These are phyloP conservation scores for Cutaneotrichosporon arboriforme DNA, from an alignment of 1,284 basidiomycete genomes.

Conservation along the genomic window DNA sequence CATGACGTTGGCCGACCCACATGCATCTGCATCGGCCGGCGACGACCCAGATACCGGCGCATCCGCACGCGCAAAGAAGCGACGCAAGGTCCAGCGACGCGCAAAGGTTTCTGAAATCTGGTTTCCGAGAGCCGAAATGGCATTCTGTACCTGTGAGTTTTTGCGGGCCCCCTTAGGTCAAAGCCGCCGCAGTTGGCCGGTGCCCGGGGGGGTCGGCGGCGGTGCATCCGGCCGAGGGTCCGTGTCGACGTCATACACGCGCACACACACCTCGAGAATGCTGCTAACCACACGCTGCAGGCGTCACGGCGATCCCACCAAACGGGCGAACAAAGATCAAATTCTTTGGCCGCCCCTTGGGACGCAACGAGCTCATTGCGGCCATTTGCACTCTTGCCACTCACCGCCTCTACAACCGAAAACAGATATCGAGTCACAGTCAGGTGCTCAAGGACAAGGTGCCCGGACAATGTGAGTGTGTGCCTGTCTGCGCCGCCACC, in stretches of 20 bases:
- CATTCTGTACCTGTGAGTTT: conserved; percentile 22
- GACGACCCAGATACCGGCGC: conserved; percentile 10
- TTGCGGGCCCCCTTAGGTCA: no score
- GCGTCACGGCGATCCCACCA: conserved; percentile 25
- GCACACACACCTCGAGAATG: no score
- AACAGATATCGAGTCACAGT: conserved; percentile 47
- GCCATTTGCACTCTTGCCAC: conserved; percentile 52
- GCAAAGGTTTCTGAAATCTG: conserved; percentile 22
- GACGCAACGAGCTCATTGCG: conserved; percentile 54
- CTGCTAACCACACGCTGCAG: conserved; percentile 8
- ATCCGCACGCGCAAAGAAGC: conserved; percentile 18
- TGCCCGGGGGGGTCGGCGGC: no score
- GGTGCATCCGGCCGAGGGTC: no score
- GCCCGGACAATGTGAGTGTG: conserved; percentile 15
- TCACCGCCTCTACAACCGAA: conserved; percentile 40
- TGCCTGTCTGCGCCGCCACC: neutral
- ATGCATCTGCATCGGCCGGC: neutral
- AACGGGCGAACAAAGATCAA: conserved; percentile 45
- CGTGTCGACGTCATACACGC: no score
- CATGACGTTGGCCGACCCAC: conserved; percentile 1
- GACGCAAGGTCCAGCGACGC: conserved; percentile 16
- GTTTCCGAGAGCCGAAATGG: conserved; percentile 19
- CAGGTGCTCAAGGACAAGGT: conserved; percentile 45
- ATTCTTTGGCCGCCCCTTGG: conserved; percentile 51
- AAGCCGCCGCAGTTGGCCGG: no score